Evolutionary conservation across 2,329 filamentous ascomycete species (phyloP).

Genomic region (Lizonia empirigonia): DNA sequence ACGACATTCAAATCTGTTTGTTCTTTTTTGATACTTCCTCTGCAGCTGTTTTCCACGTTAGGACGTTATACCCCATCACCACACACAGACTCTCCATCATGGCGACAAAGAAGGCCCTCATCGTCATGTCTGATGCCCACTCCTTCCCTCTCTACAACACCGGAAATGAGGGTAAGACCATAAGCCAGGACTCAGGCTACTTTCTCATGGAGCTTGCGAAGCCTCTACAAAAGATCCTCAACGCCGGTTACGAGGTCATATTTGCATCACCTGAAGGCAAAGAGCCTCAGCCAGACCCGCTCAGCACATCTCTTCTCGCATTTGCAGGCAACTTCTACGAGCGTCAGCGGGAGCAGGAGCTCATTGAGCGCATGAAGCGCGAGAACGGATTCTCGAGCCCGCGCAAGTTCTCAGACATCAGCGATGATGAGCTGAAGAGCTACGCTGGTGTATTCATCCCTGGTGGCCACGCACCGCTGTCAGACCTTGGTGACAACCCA

Average conservation of each 20-base stretch:
- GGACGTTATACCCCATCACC: not conserved
- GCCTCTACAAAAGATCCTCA: slow-evolving; percentile 36
- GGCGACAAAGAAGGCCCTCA: slow-evolving; percentile 51
- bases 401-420: slow-evolving; percentile 47
- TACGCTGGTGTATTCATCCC: slow-evolving; percentile 54
- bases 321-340: slow-evolving; percentile 57
- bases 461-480: slow-evolving; percentile 53
- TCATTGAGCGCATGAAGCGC: slow-evolving; percentile 53
- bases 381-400: slow-evolving; percentile 53
- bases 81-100: slow-evolving; percentile 9
- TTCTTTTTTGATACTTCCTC: not conserved
- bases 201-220: slow-evolving; percentile 45
- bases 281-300: slow-evolving; percentile 51
- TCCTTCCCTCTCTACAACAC: slow-evolving; percentile 43
- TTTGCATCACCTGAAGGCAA: slow-evolving; percentile 54
- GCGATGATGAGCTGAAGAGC: slow-evolving; percentile 48
- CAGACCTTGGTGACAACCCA: slow-evolving; percentile 50
- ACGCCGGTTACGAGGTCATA: slow-evolving; percentile 50
- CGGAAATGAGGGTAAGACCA: slow-evolving; percentile 30
- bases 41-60: not conserved
- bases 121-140: slow-evolving; percentile 52
- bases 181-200: slow-evolving; percentile 37
- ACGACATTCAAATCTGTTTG: too few species aligned
- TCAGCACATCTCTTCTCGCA: slow-evolving; percentile 50
- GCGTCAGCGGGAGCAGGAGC: slow-evolving; percentile 47